A percentile compares a stretch with the other conserved stretches of the same genome.
Evolutionary conservation across 805 yeast species (phyloP).

Genomic region (Ogataea parapolymorpha): DNA sequence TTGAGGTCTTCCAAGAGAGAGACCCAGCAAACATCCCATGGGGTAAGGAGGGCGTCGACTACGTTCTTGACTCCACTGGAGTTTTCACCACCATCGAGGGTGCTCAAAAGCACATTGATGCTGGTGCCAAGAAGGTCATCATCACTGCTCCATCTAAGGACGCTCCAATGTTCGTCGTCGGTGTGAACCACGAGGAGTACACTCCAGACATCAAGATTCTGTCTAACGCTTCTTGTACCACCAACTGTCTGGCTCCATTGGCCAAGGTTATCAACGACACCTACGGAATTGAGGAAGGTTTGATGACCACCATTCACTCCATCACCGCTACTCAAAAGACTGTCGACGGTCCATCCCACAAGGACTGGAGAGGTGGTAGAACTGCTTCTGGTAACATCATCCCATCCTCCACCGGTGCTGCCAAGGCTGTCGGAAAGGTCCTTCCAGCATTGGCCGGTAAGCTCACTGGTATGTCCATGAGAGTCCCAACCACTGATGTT

Average conservation of each 20-base stretch:
- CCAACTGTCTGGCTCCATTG: slow-evolving; percentile 93
- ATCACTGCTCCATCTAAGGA: slow-evolving; percentile 93
- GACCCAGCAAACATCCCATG: slow-evolving; percentile 88
- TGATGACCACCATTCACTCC: slow-evolving; percentile 96
- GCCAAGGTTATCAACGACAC: slow-evolving; percentile 85
- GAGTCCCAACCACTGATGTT: slow-evolving; percentile 92
- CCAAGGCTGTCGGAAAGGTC: slow-evolving; percentile 96
- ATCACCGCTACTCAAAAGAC: slow-evolving; percentile 96
- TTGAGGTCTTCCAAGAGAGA: slow-evolving; percentile 71
- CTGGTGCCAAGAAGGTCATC: slow-evolving; percentile 93
- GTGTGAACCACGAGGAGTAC: slow-evolving; percentile 83
- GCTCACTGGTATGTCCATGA: slow-evolving; percentile 90
- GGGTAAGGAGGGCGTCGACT: slow-evolving; percentile 79
- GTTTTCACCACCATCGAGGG: slow-evolving; percentile 81
- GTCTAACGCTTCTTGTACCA: slow-evolving; percentile 94
- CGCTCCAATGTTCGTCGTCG: slow-evolving; percentile 93
- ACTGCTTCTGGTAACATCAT: slow-evolving; percentile 94
- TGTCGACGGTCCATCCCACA: slow-evolving; percentile 95
- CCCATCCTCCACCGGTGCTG: slow-evolving; percentile 96
- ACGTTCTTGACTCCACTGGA: slow-evolving; percentile 92
- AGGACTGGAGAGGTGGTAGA: slow-evolving; percentile 99
- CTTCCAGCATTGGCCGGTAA: slow-evolving; percentile 88
- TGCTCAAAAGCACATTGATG: slow-evolving; percentile 80
- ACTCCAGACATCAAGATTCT: slow-evolving; percentile 70
- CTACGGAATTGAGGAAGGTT: slow-evolving; percentile 86